These are phyloP conservation scores for Allium cepa DNA, from an alignment of 106 monocot genomes.

Conservation along the genomic window DNA sequence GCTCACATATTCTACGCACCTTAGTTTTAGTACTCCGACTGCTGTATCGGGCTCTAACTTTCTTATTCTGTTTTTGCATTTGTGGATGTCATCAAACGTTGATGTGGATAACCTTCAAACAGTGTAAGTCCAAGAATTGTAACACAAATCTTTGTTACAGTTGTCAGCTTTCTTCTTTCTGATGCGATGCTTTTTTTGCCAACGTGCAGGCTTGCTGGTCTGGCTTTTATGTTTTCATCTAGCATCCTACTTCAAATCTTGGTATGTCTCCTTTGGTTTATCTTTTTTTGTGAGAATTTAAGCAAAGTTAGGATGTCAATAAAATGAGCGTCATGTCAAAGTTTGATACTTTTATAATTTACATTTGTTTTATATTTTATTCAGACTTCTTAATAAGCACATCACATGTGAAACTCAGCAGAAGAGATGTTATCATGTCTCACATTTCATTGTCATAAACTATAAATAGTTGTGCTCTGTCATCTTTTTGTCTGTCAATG, in stretches of 20 bases:
- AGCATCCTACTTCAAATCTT: slow-evolving; percentile 86
- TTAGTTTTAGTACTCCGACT: not conserved
- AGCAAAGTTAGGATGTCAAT: too few relatives aligned
- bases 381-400: too few relatives aligned
- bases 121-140: slow-evolving; percentile 9
- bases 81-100: not conserved
- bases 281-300: too few relatives aligned
- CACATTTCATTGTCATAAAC: too few relatives aligned
- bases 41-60: not conserved
- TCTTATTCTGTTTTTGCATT: not conserved
- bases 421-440: too few relatives aligned
- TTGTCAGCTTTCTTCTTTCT: slow-evolving; percentile 5
- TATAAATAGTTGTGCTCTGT: too few relatives aligned
- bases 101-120: not conserved
- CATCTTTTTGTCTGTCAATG: too few relatives aligned
- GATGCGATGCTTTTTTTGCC: not conserved
- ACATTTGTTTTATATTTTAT: too few relatives aligned
- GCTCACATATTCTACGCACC: too few relatives aligned
- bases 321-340: too few relatives aligned
- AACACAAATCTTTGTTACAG: not conserved
- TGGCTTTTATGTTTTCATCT: slow-evolving; percentile 97
- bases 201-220: slow-evolving; percentile 71
- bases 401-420: too few relatives aligned
- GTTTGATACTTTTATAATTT: too few relatives aligned
- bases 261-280: slow-evolving; percentile 24